phyloP scores from a whole-genome alignment of 768 basidiomycete genomes.

The Serendipita sp. region DNA sequence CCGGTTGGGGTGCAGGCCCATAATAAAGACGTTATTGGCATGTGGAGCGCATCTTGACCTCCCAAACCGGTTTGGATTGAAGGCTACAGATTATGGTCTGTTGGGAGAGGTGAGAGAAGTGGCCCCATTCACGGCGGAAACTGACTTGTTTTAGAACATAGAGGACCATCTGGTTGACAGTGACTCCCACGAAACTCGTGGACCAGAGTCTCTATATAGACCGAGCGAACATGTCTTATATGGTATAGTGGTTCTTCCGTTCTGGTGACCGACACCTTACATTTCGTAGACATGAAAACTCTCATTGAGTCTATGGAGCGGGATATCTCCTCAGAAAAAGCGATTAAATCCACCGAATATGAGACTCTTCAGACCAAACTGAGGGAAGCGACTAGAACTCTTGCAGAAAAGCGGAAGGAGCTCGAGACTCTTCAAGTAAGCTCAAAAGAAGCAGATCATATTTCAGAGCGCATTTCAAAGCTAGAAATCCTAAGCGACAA shows the following conservation, averaged over 20 bases:
- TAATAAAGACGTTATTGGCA: slow-evolving; percentile 76
- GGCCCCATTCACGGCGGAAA: not conserved
- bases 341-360: slow-evolving; percentile 72
- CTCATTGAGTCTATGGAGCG: slow-evolving; percentile 66
- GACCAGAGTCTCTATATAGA: not conserved
- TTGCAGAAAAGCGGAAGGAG: slow-evolving; percentile 79
- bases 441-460: slow-evolving; percentile 64
- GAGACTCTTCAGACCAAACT: slow-evolving; percentile 77
- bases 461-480: slow-evolving; percentile 66
- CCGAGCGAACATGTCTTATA: slow-evolving; percentile 65
- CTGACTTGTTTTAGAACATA: not conserved
- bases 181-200: not conserved
- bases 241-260: slow-evolving; percentile 25
- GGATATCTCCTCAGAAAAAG: slow-evolving; percentile 73
- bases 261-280: slow-evolving; percentile 9
- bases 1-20: slow-evolving; percentile 71
- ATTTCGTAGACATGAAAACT: slow-evolving; percentile 50
- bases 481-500: slow-evolving; percentile 32
- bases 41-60: slow-evolving; percentile 81
- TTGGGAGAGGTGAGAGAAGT: slow-evolving; percentile 56
- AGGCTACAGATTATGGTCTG: slow-evolving; percentile 89
- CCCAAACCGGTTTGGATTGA: slow-evolving; percentile 82
- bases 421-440: slow-evolving; percentile 58
- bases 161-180: not conserved
- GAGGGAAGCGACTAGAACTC: slow-evolving; percentile 73